Evolutionary conservation across 345 rosid genomes (phyloP).

Genomic region (Hibiscus mutabilis): DNA sequence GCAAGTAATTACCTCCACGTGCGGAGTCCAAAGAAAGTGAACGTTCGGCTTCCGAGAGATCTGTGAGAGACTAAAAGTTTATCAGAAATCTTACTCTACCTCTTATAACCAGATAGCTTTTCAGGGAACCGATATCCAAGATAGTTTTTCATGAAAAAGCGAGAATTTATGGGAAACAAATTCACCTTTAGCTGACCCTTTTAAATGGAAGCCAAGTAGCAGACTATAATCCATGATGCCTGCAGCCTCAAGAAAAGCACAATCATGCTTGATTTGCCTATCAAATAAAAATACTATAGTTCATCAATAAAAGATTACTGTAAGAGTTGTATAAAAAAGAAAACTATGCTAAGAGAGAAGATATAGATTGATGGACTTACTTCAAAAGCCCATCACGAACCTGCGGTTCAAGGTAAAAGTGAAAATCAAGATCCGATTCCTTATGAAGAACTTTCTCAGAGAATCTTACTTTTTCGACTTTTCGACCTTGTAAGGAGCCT

Average conservation of each 20-base stretch:
- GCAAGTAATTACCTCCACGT: slow-evolving; percentile 22
- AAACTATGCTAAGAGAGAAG: background rate
- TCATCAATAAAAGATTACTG: background rate
- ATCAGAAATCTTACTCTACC: background rate
- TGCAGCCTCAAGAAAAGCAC: slow-evolving; percentile 48
- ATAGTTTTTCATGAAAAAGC: background rate
- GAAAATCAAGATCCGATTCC: slow-evolving; percentile 45
- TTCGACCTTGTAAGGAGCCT: slow-evolving; percentile 52
- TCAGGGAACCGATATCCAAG: background rate
- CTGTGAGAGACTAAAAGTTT: background rate
- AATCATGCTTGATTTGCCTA: slow-evolving; percentile 61
- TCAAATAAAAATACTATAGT: background rate
- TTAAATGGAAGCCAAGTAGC: slow-evolving; percentile 38
- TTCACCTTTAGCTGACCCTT: slow-evolving; percentile 36
- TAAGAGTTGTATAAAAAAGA: background rate
- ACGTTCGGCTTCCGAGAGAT: background rate
- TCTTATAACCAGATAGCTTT: background rate
- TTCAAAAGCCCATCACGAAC: slow-evolving; percentile 33
- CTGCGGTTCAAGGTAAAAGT: slow-evolving; percentile 41
- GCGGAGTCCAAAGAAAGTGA: background rate
- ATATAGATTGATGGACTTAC: slow-evolving; percentile 24
- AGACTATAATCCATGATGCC: slow-evolving; percentile 60
- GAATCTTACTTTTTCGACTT: slow-evolving; percentile 23
- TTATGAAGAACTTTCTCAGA: slow-evolving; percentile 38
- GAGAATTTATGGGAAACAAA: background rate